Base-by-base conservation (phyloP, 106 monocot genomes). In the Dactylorhiza incarnata region DNA sequence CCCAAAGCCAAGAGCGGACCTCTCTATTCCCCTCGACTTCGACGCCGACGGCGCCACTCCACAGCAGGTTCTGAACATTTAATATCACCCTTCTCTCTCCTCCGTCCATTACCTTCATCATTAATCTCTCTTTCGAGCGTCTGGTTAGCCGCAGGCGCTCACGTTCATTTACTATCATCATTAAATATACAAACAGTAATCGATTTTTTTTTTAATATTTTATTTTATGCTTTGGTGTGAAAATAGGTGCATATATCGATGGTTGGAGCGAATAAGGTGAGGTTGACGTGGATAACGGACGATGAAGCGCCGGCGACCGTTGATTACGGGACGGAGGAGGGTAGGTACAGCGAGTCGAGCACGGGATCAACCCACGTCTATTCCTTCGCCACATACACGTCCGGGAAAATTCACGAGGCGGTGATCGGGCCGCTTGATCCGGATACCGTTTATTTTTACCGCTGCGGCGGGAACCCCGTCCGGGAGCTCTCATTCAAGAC, bases 171-270 rank as follows among this genome's bases (percentile, higher is more conserved):
- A 52, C 11, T 12, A 3, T 12, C 52, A 52, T 9, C 9, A 3
- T 12, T 12, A 52, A 52, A 12, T 52, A 52, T 52, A 52, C 8
- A 4, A 12, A 52, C 2, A 52, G 15, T 52, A 12, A 12, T 52
- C 9, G 52, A 52, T 3, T 52, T 52, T 12, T 52, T 15, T 52
- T 9, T 52, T 52, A 9, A 54, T 54, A 13, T 54, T 17, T 5
- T 15, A 0, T 17, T 17, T 12, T 53, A 3, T 14, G 15, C 17
- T 4, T 22, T 19, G 22, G 22, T 19, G 19, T 7, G n/a, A 20
- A 6, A 7, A 12, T 24, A 95, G 95, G 95, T 92, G 7, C 95
- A 95, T 66, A 83, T 92, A 73, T 95, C 95, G 0, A 23, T 79
- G 52, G 90, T 90, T 5, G 95, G 93, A 3, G 16, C 63, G 0